Percentiles rank a stretch among this genome's conserved stretches.
Evolutionary conservation across 2,329 filamentous ascomycete species (phyloP).

Genomic region (Mycosphaerella sp.): DNA sequence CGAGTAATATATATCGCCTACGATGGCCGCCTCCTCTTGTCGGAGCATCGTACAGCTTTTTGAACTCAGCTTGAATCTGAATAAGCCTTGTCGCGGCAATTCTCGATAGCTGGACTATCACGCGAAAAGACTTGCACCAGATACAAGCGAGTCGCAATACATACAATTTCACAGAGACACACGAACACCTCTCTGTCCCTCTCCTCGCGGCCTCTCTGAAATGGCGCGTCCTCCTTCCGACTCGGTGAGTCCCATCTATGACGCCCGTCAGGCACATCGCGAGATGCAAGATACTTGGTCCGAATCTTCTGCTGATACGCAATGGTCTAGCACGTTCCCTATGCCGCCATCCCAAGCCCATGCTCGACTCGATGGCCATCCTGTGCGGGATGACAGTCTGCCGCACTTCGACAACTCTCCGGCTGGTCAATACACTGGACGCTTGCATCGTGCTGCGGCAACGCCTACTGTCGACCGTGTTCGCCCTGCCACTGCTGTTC

Average conservation of each 20-base stretch:
- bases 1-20: background rate
- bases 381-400: background rate
- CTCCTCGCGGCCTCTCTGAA: background rate
- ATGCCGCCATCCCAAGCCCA: background rate
- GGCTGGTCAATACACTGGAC: background rate
- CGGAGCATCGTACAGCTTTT: background rate
- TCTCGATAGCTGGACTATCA: conserved; percentile 9
- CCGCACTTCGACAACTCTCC: background rate
- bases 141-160: background rate
- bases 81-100: background rate
- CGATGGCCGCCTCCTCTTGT: background rate
- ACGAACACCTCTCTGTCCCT: background rate
- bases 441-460: background rate
- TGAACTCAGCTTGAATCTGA: background rate
- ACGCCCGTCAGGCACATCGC: background rate
- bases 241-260: conserved; percentile 1
- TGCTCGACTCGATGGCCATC: background rate
- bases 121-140: conserved; percentile 1
- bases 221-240: background rate
- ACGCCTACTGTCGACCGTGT: background rate
- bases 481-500: background rate
- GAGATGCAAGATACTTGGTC: background rate
- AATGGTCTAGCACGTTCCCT: background rate
- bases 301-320: background rate
- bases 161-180: background rate